Base-by-base conservation (phyloP, 2,329 filamentous ascomycete genomes). In the Teratosphaeria gauchensis region DNA sequence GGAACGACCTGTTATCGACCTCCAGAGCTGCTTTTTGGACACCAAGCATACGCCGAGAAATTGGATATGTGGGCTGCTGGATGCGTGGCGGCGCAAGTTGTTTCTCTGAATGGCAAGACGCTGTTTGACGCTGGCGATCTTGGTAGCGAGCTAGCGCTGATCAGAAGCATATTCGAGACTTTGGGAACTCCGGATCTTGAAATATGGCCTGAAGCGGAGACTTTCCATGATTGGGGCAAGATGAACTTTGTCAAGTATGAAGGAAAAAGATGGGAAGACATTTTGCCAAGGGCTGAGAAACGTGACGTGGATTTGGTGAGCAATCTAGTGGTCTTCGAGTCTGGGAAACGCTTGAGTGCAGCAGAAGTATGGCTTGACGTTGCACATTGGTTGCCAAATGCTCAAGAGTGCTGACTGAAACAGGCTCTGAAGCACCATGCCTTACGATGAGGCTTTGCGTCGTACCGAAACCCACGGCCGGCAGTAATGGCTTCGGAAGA, bases 21-120 rank as follows among this genome's bases (percentile, higher is more conserved):
- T 0, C 94, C 94, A 0, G 95, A 99, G 69, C 82, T 92, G 0
- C 79, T 99, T 6, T 97, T 99, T 70, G 94, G 91, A 0, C 81
- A 92, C 71, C 84, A 81, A 55, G 76, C 78, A 0, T 99, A 99
- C 69, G 82, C 81, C 1, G 72, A 82, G 0, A 79, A 82, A 8
- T 80, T 97, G 2, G 94, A 99, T 72, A 84, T 97, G 75, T 99
- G 95, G 94, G 88, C 86, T 3, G 82, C 88, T 0, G 94, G 95
- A 0, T 87, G 87, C 62, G 87, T 96, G 68, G 82, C 95, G 11
- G 89, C 90, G 4, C 92, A 97, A 73, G 76, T 89, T 73, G 69
- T 85, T 76, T 69, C 80, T 72, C 62, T 79, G 64, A 63, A 79
- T 71, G 65, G 84, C 76, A 52, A 76, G 61, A 80, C 87, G 0